A percentile compares a stretch with the other conserved stretches of the same genome.
These are phyloP conservation scores for Pleoardoris graminearum DNA, from an alignment of 2,329 filamentous ascomycete species.

Conservation along the genomic window DNA sequence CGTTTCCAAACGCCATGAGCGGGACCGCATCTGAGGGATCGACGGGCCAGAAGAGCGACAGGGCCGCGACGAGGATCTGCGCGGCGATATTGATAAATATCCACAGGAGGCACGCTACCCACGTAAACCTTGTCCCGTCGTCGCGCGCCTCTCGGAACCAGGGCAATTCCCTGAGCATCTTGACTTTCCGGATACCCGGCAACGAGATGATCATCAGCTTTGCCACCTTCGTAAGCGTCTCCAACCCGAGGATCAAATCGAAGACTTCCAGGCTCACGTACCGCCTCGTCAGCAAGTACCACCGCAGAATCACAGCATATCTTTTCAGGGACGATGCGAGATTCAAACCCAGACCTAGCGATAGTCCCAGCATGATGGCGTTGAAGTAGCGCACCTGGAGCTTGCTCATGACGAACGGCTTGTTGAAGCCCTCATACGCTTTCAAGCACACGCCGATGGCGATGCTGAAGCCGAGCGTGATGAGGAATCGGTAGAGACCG, in stretches of 20 bases:
- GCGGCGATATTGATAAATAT: slow-evolving; percentile 39
- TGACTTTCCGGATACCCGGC: slow-evolving; percentile 32
- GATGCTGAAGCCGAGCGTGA: slow-evolving; percentile 37
- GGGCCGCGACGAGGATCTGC: slow-evolving; percentile 38
- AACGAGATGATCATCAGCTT: slow-evolving; percentile 41
- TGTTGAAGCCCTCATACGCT: slow-evolving; percentile 35
- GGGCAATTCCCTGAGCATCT: slow-evolving; percentile 26
- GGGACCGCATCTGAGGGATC: slow-evolving; percentile 30
- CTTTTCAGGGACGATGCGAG: slow-evolving; percentile 38
- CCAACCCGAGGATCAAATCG: slow-evolving; percentile 39
- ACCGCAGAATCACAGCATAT: slow-evolving; percentile 40
- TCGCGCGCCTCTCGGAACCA: slow-evolving; percentile 38
- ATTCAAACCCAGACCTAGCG: slow-evolving; percentile 41
- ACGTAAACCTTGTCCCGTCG: slow-evolving; percentile 39
- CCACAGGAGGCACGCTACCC: slow-evolving; percentile 39
- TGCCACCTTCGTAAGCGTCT: slow-evolving; percentile 36
- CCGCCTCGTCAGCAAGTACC: slow-evolving; percentile 38
- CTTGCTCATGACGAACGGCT: slow-evolving; percentile 30
- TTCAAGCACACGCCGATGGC: slow-evolving; percentile 33
- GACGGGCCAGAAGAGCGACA: slow-evolving; percentile 42
- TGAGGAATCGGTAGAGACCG: slow-evolving; percentile 29
- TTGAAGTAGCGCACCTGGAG: slow-evolving; percentile 38
- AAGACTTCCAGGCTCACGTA: slow-evolving; percentile 41
- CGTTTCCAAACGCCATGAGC: slow-evolving; percentile 32
- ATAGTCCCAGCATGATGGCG: slow-evolving; percentile 38